Percentiles rank a stretch among this genome's conserved stretches.
These are phyloP conservation scores for Turritis glabra DNA, from an alignment of 345 rosid genomes.

Conservation along the genomic window DNA sequence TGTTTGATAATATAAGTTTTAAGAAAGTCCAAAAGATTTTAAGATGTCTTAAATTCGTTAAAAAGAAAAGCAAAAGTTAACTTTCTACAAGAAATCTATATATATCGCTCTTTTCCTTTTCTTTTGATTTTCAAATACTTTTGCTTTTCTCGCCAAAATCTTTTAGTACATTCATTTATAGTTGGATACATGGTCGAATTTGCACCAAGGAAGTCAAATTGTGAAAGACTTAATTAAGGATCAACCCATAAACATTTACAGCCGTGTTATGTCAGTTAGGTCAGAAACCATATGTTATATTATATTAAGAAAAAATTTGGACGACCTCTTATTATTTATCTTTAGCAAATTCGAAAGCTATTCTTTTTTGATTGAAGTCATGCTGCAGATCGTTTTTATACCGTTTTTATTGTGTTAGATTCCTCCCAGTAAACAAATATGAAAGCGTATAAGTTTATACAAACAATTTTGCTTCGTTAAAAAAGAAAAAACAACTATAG, in stretches of 20 bases:
- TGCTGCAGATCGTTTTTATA: too few relatives aligned
- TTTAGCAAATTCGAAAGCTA: neutral
- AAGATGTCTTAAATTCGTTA: conserved; percentile 4
- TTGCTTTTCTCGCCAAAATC: conserved; percentile 7
- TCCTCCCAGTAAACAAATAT: too few relatives aligned
- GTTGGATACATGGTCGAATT: neutral
- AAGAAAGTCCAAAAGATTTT: neutral
- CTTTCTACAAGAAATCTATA: conserved; percentile 17
- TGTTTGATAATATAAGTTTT: neutral
- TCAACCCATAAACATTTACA: neutral
- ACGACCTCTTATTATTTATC: neutral
- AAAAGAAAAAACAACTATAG: too few relatives aligned
- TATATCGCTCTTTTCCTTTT: neutral
- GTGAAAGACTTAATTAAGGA: neutral
- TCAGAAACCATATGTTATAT: too few relatives aligned
- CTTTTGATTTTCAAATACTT: neutral
- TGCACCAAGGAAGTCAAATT: neutral
- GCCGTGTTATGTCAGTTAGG: too few relatives aligned
- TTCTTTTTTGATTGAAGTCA: too few relatives aligned
- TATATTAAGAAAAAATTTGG: neutral
- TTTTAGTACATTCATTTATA: neutral
- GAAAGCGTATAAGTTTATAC: too few relatives aligned
- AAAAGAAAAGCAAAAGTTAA: conserved; percentile 6
- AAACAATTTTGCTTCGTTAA: too few relatives aligned
- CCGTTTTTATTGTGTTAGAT: too few relatives aligned